Base-by-base conservation (phyloP, 169 alveolate species). In the Babesia caballi region DNA sequence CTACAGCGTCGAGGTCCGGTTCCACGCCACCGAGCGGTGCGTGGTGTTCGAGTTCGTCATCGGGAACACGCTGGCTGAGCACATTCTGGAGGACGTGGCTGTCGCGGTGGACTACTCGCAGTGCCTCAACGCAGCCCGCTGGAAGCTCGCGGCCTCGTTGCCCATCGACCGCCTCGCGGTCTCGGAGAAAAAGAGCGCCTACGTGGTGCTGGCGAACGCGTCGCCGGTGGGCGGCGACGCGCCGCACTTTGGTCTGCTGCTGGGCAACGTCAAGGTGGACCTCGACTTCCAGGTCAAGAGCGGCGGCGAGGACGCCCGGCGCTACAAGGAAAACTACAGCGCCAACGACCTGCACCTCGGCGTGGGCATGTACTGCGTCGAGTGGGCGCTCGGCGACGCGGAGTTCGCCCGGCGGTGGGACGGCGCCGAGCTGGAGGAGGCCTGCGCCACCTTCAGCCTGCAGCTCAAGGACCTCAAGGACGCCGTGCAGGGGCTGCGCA, bases 1-100 rank as follows among this genome's bases (percentile, higher is more conserved):
- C 51, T 91, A 91, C 56, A 78, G 88, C 32, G 95, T 91, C 19
- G 57, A 66, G 41, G 89, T 61, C 3, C 74, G 72, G 47, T 65
- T 85, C 28, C 89, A 75, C 51, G 82, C 84, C 38, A 72, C 78
- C 82, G 75, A 75, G 27, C 61, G 57, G 1, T 70, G 53, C 23
- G 41, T 90, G 33, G 85, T 85, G 30, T 47, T 90, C 19, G 94
- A 85, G 65, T 91, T 91, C 66, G 67, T 57, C n/a, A 81, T 91
- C 36, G 91, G 85, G 0, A 91, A 91, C 73, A 91, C 95, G 19
- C 75, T 91, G 25, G 77, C 70, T 30, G 74, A 66, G 56, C 85
- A 81, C 17, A 50, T 70, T 33, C 83, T 80, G 52, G 91, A 80
- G 27, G 57, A 85, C 38, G 74, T 87, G 40, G 81, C 59, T 4